Conservation (phyloP, 2,329 filamentous ascomycete genomes). For the Talaromyces sp. region DNA sequence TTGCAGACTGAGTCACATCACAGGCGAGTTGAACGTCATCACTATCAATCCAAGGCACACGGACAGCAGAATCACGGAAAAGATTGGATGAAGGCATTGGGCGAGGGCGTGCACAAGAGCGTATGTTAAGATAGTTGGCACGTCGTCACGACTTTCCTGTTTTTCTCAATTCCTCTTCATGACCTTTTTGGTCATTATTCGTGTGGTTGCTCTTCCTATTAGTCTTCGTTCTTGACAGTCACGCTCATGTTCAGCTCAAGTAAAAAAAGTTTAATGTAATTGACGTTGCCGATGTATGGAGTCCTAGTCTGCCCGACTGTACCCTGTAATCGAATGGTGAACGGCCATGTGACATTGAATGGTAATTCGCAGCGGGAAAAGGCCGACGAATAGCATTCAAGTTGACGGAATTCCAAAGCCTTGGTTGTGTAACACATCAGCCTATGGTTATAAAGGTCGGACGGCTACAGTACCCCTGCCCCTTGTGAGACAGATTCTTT, state of each 20-base stretch:
- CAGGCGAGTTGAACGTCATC: slow-evolving; percentile 38
- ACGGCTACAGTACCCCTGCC: neutral
- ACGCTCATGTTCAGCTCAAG: neutral
- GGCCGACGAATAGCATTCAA: neutral
- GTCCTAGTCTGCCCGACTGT: neutral
- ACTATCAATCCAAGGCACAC: slow-evolving; percentile 12
- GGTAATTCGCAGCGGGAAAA: neutral
- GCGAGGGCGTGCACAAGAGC: slow-evolving; percentile 13
- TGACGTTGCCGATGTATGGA: neutral
- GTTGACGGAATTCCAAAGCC: neutral
- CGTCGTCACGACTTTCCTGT: neutral
- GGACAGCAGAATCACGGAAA: slow-evolving; percentile 1
- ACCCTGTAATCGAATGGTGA: neutral
- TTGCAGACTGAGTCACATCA: slow-evolving; percentile 36
- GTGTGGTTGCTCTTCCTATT: neutral
- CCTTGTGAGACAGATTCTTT: neutral
- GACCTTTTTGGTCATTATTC: neutral
- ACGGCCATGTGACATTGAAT: neutral
- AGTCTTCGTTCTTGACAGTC: neutral
- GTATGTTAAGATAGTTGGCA: slow-evolving; percentile 14
- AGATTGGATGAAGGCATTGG: slow-evolving; percentile 7
- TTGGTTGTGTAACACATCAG: neutral
- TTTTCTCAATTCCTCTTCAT: neutral
- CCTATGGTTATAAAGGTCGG: neutral
- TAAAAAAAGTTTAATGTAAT: neutral